Evolutionary conservation across 192 early-diverging fungal genomes (phyloP).

Genomic region (Coemansia sp.): DNA sequence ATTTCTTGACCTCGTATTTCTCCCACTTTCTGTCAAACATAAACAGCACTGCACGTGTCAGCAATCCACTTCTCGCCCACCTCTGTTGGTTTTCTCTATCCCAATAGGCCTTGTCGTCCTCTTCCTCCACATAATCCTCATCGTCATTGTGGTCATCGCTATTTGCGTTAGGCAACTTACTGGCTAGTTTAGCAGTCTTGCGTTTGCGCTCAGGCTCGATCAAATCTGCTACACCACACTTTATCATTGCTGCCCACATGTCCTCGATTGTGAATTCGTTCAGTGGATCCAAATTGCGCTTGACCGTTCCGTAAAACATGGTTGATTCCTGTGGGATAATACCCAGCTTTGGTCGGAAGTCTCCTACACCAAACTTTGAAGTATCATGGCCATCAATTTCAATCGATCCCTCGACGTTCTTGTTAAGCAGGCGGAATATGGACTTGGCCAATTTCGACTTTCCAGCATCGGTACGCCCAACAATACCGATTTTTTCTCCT

Average conservation of each 20-base stretch:
- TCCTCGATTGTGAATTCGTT: conserved; percentile 52
- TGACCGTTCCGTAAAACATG: conserved; percentile 62
- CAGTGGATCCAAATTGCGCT: conserved; percentile 69
- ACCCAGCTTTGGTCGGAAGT: conserved; percentile 54
- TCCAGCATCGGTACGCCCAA: conserved; percentile 80
- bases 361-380: conserved; percentile 55
- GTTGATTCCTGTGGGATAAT: conserved; percentile 70
- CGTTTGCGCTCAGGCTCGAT: not conserved
- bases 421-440: conserved; percentile 68
- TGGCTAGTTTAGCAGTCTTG: not conserved
- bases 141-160: not conserved
- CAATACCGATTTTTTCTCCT: conserved; percentile 65
- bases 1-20: too few species aligned
- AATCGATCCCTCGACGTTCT: conserved; percentile 55
- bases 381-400: conserved; percentile 74
- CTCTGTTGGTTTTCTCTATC: not conserved
- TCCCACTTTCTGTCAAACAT: not conserved
- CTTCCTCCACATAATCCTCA: conserved; percentile 38
- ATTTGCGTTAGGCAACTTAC: not conserved
- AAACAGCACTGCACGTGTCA: not conserved
- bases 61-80: not conserved
- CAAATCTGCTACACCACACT: conserved; percentile 7
- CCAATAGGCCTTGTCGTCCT: not conserved
- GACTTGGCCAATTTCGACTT: conserved; percentile 63
- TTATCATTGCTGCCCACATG: conserved; percentile 63